Evolutionary conservation across 2,329 filamentous ascomycete genomes (phyloP).

Genomic region (Colletotrichum australisinense): DNA sequence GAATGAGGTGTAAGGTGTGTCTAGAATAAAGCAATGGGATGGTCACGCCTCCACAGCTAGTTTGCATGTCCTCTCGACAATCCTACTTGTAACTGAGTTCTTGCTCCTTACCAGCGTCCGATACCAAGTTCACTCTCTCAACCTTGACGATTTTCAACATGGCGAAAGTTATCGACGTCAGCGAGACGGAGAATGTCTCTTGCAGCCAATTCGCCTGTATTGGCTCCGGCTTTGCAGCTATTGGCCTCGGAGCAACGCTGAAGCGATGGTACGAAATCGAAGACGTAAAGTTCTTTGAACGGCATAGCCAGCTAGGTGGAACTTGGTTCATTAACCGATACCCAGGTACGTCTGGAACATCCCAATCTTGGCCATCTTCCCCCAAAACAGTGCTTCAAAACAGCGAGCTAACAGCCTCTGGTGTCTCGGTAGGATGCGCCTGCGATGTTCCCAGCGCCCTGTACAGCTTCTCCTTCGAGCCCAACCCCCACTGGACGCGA

Average conservation of each 20-base stretch:
- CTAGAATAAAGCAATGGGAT: not conserved
- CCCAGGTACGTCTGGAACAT: constrained; percentile 52
- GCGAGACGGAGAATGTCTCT: constrained; percentile 2
- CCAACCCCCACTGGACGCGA: constrained; percentile 70
- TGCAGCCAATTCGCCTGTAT: constrained; percentile 58
- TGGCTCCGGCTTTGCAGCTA: constrained; percentile 71
- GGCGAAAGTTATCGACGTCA: not conserved
- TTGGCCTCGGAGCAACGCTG: constrained; percentile 69
- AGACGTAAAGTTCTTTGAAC: constrained; percentile 71
- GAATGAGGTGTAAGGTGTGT: too few relatives aligned
- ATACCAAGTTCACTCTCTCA: not conserved
- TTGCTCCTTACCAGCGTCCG: not conserved
- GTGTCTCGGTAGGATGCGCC: constrained; percentile 47
- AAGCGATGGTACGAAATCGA: constrained; percentile 67
- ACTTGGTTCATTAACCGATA: constrained; percentile 75
- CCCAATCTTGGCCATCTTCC: too few relatives aligned
- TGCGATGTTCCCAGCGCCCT: constrained; percentile 70
- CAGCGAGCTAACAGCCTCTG: not conserved
- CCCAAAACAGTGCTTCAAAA: not conserved
- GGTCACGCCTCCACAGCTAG: not conserved
- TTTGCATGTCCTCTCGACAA: not conserved
- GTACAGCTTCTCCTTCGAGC: constrained; percentile 73
- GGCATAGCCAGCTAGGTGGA: constrained; percentile 67
- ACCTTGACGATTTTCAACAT: not conserved
- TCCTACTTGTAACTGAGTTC: not conserved